These are phyloP conservation scores for Dacryopinax primogenitus DNA, from an alignment of 768 basidiomycete species.

Conservation along the genomic window DNA sequence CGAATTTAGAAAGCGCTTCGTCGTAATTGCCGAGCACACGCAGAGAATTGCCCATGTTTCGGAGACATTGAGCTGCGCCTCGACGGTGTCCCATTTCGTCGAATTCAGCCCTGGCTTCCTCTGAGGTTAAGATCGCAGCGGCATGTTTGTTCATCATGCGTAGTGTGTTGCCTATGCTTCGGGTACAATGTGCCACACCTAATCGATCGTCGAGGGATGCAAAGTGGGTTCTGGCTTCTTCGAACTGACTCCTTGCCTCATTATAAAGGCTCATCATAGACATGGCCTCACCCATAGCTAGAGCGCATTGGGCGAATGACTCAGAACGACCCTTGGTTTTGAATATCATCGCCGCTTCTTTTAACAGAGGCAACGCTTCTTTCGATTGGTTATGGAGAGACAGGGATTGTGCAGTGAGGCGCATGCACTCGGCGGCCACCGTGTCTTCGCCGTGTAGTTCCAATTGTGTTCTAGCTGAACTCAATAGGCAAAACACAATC, in stretches of 20 bases:
- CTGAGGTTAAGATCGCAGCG: not conserved
- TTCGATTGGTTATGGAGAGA: no score
- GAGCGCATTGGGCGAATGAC: not conserved
- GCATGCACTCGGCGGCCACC: no score
- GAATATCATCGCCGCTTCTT: no score
- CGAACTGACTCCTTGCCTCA: not conserved
- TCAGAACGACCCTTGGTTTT: no score
- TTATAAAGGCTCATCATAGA: not conserved
- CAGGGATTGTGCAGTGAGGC: no score
- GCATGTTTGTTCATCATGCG: not conserved
- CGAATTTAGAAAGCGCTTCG: not conserved
- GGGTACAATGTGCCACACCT: not conserved
- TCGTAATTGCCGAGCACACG: not conserved
- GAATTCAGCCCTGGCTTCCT: not conserved
- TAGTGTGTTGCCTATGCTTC: not conserved
- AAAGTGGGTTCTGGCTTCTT: not conserved
- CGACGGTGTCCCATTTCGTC: not conserved
- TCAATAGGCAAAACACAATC: no score
- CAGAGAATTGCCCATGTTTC: not conserved
- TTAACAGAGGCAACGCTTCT: no score
- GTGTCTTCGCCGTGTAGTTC: no score
- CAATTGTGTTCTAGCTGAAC: no score
- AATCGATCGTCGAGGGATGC: not conserved
- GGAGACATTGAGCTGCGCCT: not conserved
- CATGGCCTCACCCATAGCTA: not conserved